Evolutionary conservation across 805 yeast species (phyloP).

Genomic region (Tetrapisispora iriomotensis): DNA sequence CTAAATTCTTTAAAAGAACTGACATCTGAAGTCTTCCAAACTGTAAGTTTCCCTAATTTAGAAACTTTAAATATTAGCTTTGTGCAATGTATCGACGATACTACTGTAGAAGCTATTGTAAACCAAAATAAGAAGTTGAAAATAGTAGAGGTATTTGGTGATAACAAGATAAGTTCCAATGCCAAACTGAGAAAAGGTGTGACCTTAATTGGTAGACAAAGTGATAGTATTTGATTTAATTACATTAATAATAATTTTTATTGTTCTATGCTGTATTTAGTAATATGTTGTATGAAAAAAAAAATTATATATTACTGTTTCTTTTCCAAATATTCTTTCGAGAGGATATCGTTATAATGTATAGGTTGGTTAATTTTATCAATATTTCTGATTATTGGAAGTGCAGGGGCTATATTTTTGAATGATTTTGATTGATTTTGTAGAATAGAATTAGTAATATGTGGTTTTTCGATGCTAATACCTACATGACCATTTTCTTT

Average conservation of each 20-base stretch:
- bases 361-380: conserved; percentile 49
- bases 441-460: conserved; percentile 31
- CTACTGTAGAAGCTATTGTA: conserved; percentile 46
- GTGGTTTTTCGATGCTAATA: conserved; percentile 34
- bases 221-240: conserved; percentile 51
- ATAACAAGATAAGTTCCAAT: conserved; percentile 52
- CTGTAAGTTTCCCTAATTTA: conserved; percentile 46
- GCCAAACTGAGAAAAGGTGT: conserved; percentile 46
- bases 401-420: conserved; percentile 18
- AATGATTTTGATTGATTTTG: conserved; percentile 16
- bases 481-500: conserved; percentile 32
- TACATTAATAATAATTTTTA: no score
- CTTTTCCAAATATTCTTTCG: conserved; percentile 6
- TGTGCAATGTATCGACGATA: conserved; percentile 66
- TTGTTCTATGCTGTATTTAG: no score
- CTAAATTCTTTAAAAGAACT: conserved; percentile 64
- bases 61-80: conserved; percentile 71
- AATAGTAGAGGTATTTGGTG: conserved; percentile 72
- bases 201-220: conserved; percentile 64
- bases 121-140: conserved; percentile 51
- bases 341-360: conserved; percentile 14
- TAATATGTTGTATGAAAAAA: neutral
- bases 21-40: conserved; percentile 40
- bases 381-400: conserved; percentile 55
- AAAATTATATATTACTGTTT: no score